A percentile compares a stretch with the other conserved stretches of the same genome.
Conservation (phyloP, 129 eudicot species). For the Erigeron canadensis region DNA sequence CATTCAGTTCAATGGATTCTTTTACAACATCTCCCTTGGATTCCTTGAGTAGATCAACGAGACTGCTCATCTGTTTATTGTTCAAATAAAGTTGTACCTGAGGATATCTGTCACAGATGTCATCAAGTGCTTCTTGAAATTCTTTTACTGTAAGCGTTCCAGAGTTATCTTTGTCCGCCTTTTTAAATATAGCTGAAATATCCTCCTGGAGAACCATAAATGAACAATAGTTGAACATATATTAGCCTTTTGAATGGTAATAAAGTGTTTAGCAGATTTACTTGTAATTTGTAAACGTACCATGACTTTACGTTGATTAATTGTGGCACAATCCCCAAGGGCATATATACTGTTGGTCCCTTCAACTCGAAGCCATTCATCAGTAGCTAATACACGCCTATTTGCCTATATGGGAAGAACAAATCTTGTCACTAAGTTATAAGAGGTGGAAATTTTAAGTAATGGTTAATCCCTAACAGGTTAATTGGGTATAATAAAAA, state of each 20-base stretch:
- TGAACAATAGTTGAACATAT: not conserved
- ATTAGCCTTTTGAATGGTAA: not conserved
- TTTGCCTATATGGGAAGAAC: conserved; percentile 38
- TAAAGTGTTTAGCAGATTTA: not conserved
- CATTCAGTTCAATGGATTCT: conserved; percentile 63
- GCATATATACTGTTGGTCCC: conserved; percentile 68
- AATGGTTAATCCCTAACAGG: not conserved
- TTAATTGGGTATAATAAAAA: not conserved
- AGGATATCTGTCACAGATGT: conserved; percentile 84
- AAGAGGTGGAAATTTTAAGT: not conserved
- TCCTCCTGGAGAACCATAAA: conserved; percentile 53
- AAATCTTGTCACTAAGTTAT: conserved; percentile 11
- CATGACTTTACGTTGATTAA: conserved; percentile 86
- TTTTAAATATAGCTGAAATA: conserved; percentile 66
- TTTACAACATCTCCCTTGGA: conserved; percentile 68
- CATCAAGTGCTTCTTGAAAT: conserved; percentile 79
- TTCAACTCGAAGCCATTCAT: conserved; percentile 91
- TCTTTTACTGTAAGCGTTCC: conserved; percentile 82
- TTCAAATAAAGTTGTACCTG: conserved; percentile 71
- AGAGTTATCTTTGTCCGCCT: conserved; percentile 84
- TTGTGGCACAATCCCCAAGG: conserved; percentile 90
- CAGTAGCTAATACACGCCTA: conserved; percentile 91
- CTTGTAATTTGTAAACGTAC: conserved; percentile 34
- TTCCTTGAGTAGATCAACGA: conserved; percentile 66
- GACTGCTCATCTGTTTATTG: conserved; percentile 55